These are phyloP conservation scores for Barnettozyma salicaria DNA, from an alignment of 805 yeast species.

Conservation along the genomic window DNA sequence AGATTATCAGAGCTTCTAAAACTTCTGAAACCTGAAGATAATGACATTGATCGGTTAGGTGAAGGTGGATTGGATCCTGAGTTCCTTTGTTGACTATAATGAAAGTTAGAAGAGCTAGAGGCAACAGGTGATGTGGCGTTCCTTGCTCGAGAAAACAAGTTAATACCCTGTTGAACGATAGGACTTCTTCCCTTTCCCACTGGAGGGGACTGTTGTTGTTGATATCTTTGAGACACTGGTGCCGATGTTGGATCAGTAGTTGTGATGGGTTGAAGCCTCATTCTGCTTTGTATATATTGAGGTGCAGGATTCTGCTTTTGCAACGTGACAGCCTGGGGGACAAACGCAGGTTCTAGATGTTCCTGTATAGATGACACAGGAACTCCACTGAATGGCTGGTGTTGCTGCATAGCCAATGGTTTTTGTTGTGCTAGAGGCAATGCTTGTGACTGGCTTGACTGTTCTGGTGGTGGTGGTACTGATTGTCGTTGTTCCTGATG, in stretches of 20 bases:
- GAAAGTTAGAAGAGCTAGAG: slow-evolving; percentile 3
- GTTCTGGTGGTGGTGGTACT: slow-evolving; percentile 18
- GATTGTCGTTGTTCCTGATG: slow-evolving; percentile 18
- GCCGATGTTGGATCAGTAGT: slow-evolving; percentile 15
- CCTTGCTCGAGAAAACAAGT: slow-evolving; percentile 28
- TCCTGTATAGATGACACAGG: slow-evolving; percentile 2
- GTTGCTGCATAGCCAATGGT: slow-evolving; percentile 3
- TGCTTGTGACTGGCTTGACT: slow-evolving; percentile 8
- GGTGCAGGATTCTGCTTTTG: neutral
- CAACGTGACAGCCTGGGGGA: too few species aligned
- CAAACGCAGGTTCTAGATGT: slow-evolving; percentile 8
- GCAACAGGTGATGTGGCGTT: slow-evolving; percentile 22
- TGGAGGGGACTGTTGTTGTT: slow-evolving; percentile 17
- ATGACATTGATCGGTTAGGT: slow-evolving; percentile 31
- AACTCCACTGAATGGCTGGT: slow-evolving; percentile 1
- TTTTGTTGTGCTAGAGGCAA: slow-evolving; percentile 6
- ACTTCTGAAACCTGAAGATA: slow-evolving; percentile 29
- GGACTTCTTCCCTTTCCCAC: slow-evolving; percentile 28
- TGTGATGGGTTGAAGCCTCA: slow-evolving; percentile 16
- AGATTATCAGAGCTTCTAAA: slow-evolving; percentile 26
- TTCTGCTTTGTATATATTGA: slow-evolving; percentile 1
- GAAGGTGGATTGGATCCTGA: slow-evolving; percentile 14
- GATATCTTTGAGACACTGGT: slow-evolving; percentile 18
- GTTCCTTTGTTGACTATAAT: neutral
- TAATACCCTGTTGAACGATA: slow-evolving; percentile 33